Percentiles rank a stretch among this genome's conserved stretches.
phyloP scores from a whole-genome alignment of 352 stramenopile species.

The Pythium brachiatum region DNA sequence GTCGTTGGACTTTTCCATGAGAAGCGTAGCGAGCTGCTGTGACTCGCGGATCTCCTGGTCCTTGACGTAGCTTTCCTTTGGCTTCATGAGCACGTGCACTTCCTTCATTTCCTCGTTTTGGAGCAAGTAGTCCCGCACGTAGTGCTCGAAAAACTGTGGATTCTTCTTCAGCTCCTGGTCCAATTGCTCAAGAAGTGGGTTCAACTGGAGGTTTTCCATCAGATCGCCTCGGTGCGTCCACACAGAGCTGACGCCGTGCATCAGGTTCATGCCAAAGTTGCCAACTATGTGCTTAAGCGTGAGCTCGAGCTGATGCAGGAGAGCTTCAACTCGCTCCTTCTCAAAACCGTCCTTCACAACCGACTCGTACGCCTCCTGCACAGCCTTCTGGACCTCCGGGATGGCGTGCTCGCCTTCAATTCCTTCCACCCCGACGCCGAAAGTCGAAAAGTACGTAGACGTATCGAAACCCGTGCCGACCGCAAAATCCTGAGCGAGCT shows the following conservation, averaged over 20 bases:
- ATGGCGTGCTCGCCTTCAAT: constrained; percentile 48
- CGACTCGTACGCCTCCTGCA: constrained; percentile 45
- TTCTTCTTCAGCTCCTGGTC: constrained; percentile 58
- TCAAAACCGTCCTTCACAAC: constrained; percentile 75
- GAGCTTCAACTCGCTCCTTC: constrained; percentile 57
- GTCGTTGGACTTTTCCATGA: constrained; percentile 43
- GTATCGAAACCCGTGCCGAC: constrained; percentile 79
- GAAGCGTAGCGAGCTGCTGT: constrained; percentile 42
- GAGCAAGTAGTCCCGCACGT: constrained; percentile 55
- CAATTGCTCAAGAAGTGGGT: constrained; percentile 58
- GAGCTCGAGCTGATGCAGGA: constrained; percentile 81
- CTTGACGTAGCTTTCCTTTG: constrained; percentile 54
- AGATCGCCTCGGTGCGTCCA: constrained; percentile 73
- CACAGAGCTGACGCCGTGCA: constrained; percentile 67
- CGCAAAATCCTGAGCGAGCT: constrained; percentile 74
- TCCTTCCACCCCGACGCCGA: constrained; percentile 77
- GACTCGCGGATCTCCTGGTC: constrained; percentile 50
- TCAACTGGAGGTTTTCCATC: constrained; percentile 63
- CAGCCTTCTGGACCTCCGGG: constrained; percentile 57
- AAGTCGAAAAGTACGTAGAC: constrained; percentile 73
- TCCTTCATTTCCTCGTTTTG: constrained; percentile 40
- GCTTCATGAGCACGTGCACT: constrained; percentile 76
- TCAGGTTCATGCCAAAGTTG: constrained; percentile 78
- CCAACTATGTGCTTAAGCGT: constrained; percentile 81
- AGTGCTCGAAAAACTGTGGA: constrained; percentile 64